phyloP scores from a whole-genome alignment of 1,284 basidiomycete genomes.

The Ceraceosorus guamensis region DNA sequence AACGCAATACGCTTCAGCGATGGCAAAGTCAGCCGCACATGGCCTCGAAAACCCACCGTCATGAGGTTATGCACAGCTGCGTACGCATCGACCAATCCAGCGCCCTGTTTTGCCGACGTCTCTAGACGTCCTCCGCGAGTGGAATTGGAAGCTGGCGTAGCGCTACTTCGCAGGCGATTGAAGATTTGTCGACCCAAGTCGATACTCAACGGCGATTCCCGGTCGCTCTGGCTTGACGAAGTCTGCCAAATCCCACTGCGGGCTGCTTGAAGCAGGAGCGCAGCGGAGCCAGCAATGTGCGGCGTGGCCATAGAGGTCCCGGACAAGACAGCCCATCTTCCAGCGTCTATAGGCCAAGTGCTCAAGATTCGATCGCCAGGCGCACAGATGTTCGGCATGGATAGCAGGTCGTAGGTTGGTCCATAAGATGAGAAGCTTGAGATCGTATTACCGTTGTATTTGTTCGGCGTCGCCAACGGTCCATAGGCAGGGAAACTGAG shows the following conservation, averaged over 20 bases:
- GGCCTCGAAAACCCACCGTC: not conserved
- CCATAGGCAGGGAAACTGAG: not conserved
- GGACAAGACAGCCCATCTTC: not conserved
- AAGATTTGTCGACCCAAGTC: not conserved
- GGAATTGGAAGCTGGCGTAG: not conserved
- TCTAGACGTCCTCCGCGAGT: not conserved
- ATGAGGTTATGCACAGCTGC: not conserved
- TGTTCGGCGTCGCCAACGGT: not conserved
- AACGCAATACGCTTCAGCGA: no score
- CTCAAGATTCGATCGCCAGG: not conserved
- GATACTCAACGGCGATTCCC: not conserved
- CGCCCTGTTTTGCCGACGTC: not conserved
- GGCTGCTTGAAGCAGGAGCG: not conserved
- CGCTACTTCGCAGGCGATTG: not conserved
- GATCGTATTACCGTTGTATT: not conserved
- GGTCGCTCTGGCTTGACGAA: no score
- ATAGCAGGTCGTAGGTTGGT: not conserved
- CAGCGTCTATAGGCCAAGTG: not conserved
- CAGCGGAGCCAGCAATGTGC: not conserved
- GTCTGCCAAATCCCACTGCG: no score
- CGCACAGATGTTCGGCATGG: not conserved
- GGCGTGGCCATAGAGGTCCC: not conserved
- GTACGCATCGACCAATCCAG: not conserved
- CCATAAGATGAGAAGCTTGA: not conserved
- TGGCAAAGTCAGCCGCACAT: no score